phyloP scores from a whole-genome alignment of 495 filamentous ascomycete species.

The Penicillium longicatenatum region DNA sequence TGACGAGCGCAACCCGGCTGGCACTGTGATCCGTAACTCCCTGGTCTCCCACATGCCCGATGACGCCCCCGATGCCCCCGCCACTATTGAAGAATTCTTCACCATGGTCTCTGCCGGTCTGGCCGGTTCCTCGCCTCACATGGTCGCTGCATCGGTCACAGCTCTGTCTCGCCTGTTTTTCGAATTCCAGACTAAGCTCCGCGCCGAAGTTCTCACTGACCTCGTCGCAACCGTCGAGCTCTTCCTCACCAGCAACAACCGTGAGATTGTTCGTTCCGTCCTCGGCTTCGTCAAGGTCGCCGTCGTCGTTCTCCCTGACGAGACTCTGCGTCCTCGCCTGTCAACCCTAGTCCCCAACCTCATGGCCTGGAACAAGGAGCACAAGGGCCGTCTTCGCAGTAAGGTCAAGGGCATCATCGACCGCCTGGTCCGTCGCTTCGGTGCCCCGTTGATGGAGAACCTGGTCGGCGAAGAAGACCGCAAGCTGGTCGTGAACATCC shows the following conservation, averaged over 20 bases:
- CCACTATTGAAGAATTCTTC: slow-evolving; percentile 91
- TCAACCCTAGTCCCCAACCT: slow-evolving; percentile 78
- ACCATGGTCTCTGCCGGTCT: slow-evolving; percentile 97
- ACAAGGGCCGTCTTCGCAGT: slow-evolving; percentile 90
- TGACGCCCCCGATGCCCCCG: slow-evolving; percentile 72
- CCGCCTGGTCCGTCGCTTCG: slow-evolving; percentile 87
- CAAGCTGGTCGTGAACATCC: slow-evolving; percentile 89
- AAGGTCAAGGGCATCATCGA: slow-evolving; percentile 98
- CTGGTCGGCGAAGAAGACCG: slow-evolving; percentile 76
- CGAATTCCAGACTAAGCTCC: slow-evolving; percentile 68
- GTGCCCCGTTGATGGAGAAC: slow-evolving; percentile 72
- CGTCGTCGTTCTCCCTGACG: slow-evolving; percentile 77
- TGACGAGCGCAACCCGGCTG: slow-evolving; percentile 53
- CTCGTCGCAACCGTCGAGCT: slow-evolving; percentile 90
- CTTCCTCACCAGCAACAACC: slow-evolving; percentile 91
- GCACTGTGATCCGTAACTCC: slow-evolving; percentile 77
- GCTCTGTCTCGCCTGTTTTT: slow-evolving; percentile 89
- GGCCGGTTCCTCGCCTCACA: slow-evolving; percentile 87
- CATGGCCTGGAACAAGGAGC: slow-evolving; percentile 95
- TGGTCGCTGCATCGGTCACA: slow-evolving; percentile 92
- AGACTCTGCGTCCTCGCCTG: slow-evolving; percentile 73
- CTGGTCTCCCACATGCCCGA: slow-evolving; percentile 82
- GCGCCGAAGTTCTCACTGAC: slow-evolving; percentile 65
- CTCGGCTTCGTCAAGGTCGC: slow-evolving; percentile 97
- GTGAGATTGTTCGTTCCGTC: slow-evolving; percentile 90